Conservation (phyloP, 1,284 basidiomycete species). For the Hemileia vastatrix region DNA sequence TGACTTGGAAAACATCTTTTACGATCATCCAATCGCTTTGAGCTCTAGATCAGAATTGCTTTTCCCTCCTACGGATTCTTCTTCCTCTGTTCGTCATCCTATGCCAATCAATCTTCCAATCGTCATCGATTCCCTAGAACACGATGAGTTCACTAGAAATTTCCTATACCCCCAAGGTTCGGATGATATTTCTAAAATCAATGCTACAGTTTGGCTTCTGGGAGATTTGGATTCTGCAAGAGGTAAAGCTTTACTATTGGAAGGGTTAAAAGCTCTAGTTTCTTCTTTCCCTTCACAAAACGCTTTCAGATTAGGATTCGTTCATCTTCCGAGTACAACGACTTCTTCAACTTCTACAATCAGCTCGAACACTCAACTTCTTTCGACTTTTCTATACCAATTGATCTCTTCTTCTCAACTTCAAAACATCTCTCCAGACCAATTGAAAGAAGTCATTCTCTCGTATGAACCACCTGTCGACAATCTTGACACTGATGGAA, state of each 20-base stretch:
- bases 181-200: not conserved
- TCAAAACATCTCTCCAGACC: constrained; percentile 5
- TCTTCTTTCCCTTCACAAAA: too few species aligned
- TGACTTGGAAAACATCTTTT: not conserved
- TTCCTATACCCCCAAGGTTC: not conserved
- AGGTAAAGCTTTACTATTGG: too few species aligned
- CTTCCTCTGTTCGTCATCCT: not conserved
- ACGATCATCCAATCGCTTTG: not conserved
- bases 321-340: too few species aligned
- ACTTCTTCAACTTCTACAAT: not conserved
- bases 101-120: not conserved
- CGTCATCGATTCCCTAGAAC: not conserved
- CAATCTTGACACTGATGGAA: constrained; percentile 1
- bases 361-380: not conserved
- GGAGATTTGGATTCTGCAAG: too few species aligned
- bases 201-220: too few species aligned
- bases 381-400: constrained; percentile 24
- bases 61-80: not conserved
- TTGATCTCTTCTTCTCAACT: constrained; percentile 17
- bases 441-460: constrained; percentile 13
- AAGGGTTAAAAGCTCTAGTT: too few species aligned
- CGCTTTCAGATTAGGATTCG: too few species aligned
- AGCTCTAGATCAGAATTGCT: not conserved
- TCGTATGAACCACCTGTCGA: not conserved
- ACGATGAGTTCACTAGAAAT: not conserved